Evolutionary conservation across 179 eudicot species (phyloP).

Genomic region (Patellifolia procumbens): DNA sequence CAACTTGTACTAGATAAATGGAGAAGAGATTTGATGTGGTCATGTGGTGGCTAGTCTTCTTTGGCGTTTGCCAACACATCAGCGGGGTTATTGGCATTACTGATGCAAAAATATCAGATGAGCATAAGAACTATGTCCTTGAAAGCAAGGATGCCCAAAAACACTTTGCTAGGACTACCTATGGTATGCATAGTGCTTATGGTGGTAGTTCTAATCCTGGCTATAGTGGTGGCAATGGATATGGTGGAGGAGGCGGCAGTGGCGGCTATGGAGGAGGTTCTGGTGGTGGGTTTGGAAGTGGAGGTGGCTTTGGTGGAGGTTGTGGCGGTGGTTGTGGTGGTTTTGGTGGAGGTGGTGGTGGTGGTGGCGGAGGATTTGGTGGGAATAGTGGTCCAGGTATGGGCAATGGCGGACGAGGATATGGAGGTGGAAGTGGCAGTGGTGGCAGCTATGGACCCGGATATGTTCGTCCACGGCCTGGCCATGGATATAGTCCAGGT

Average conservation of each 20-base stretch:
- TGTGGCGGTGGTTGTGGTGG: constrained; percentile 18
- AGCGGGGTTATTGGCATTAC: neutral
- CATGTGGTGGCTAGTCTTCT: constrained; percentile 28
- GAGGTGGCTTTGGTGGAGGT: constrained; percentile 6
- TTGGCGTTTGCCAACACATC: constrained; percentile 17
- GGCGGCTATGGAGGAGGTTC: constrained; percentile 12
- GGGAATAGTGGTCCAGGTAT: constrained; percentile 26
- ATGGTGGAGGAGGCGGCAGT: constrained; percentile 22
- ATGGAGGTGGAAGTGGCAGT: constrained; percentile 21
- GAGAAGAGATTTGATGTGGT: constrained; percentile 15
- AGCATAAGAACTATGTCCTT: neutral
- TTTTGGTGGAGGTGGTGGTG: constrained; percentile 20
- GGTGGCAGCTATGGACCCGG: constrained; percentile 25
- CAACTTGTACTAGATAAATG: constrained; percentile 9
- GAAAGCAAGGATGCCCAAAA: constrained; percentile 5
- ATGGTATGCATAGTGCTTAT: constrained; percentile 20
- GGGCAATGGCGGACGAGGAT: constrained; percentile 29
- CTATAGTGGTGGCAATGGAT: constrained; percentile 24
- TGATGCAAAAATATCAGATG: neutral
- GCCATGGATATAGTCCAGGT: constrained; percentile 6
- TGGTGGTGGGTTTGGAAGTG: constrained; percentile 22
- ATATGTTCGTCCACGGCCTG: constrained; percentile 10
- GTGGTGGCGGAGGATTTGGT: constrained; percentile 22
- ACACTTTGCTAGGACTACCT: constrained; percentile 5
- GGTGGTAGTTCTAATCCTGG: constrained; percentile 24